Conservation (phyloP, 148 eudicot species). For the Chenopodium berlandieri region DNA sequence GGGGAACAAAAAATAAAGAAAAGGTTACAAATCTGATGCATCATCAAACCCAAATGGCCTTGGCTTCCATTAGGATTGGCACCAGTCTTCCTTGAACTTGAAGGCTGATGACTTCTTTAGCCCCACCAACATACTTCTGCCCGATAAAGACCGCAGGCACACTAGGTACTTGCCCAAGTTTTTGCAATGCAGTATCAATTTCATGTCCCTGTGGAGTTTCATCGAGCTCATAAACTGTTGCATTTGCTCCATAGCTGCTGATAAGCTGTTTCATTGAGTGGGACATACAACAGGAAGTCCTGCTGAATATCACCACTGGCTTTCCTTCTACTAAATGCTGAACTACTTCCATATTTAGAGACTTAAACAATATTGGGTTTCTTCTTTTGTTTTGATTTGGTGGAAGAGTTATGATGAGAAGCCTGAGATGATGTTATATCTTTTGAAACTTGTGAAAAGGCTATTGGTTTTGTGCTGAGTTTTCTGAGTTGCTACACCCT, state of each 20-base stretch:
- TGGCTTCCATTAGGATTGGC: conserved; percentile 24
- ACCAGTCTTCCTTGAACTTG: conserved; percentile 25
- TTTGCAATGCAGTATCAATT: conserved; percentile 29
- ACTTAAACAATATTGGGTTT: not conserved
- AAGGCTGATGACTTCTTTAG: conserved; percentile 34
- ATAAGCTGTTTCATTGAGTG: conserved; percentile 28
- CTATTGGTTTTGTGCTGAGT: not conserved
- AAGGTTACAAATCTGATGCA: not conserved
- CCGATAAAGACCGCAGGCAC: conserved; percentile 37
- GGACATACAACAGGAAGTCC: conserved; percentile 28
- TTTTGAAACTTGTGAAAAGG: not conserved
- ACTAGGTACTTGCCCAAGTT: conserved; percentile 29
- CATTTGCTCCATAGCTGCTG: conserved; percentile 23
- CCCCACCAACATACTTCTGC: conserved; percentile 28
- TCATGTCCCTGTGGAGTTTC: conserved; percentile 26
- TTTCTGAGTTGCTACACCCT: conserved; percentile 3
- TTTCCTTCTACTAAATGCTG: conserved; percentile 11
- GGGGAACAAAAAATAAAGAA: not conserved
- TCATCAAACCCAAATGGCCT: conserved; percentile 24
- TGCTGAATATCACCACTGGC: conserved; percentile 28
- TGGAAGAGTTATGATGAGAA: not conserved
- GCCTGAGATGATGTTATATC: not conserved
- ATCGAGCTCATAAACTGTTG: conserved; percentile 28
- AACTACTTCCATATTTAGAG: conserved; percentile 12
- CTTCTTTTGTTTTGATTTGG: not conserved